Base-by-base conservation (phyloP, 805 yeast genomes). In the Henningerozyma blattae region DNA sequence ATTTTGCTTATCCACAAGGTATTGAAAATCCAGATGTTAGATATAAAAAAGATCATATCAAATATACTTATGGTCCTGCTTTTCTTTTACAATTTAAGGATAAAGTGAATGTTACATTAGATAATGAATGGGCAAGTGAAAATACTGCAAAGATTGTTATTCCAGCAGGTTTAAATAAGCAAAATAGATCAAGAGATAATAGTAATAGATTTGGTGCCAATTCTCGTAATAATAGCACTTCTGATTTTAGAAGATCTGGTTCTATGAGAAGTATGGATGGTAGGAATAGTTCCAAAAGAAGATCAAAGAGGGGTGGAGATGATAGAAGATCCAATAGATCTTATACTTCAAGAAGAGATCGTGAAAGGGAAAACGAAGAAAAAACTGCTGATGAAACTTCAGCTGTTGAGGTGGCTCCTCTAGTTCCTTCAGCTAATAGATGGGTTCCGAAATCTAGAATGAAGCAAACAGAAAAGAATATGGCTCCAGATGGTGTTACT, bases 371-470 rank as follows among this genome's bases (percentile, higher is more conserved):
- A 31, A 56, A 50, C 15, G 58, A 62, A 44, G 66, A 62, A 34
- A 24, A 59, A 18, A 54, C 55, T 32, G 67, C 61, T 25, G 67
- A 54, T 32, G 64, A 61, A 36, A 59, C 62, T 28, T 78, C 85
- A 18, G 68, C 72, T 34, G 83, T 73, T 46, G 86, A 82, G 29
- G 78, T 78, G 33, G 76, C 77, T 50, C 95, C 94, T 36, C 69
- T 89, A 53, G 84, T 74, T 42, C 73, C 79, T 50, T 70, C 86
- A 31, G 94, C 85, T 20, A 79, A 72, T 50, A 83, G 96, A 65
- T 89, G 97, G 97, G 77, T 80, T 54, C 96, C 97, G 48, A 75
- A 72, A 61, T 75, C 84, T 13, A 76, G 72, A 59, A 66, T 60
- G 34, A 64, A 66, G 51, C 68, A 66, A 43, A 65, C 65, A 16